Evolutionary conservation across 2,329 filamentous ascomycete genomes (phyloP).

Genomic region (Trichoderma guizhouense): DNA sequence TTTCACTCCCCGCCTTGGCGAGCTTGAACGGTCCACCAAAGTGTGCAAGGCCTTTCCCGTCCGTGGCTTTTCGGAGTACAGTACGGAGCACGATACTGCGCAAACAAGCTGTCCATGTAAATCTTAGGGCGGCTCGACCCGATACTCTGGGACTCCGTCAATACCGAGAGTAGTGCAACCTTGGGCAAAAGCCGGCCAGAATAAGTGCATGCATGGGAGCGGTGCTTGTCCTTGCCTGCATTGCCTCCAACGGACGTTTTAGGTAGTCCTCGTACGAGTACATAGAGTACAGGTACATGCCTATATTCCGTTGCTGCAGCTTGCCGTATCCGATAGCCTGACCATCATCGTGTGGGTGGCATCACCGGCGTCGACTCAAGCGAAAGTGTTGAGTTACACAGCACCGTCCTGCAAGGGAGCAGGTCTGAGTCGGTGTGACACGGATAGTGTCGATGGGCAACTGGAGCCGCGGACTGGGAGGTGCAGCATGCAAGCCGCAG

Average conservation of each 20-base stretch:
- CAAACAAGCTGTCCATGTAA: not conserved
- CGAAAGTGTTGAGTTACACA: slow-evolving; percentile 1
- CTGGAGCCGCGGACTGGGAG: not conserved
- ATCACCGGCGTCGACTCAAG: not conserved
- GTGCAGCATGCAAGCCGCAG: not conserved
- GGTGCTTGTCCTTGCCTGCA: not conserved
- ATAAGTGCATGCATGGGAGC: not conserved
- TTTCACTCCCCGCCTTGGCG: not conserved
- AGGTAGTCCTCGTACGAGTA: not conserved
- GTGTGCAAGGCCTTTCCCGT: not conserved
- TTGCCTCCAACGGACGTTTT: not conserved
- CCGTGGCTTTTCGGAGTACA: not conserved
- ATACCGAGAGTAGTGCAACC: slow-evolving; percentile 1
- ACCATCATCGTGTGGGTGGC: not conserved
- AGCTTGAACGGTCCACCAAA: not conserved
- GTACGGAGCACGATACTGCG: not conserved
- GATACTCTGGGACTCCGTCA: slow-evolving; percentile 4
- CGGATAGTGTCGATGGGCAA: not conserved
- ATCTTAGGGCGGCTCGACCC: not conserved
- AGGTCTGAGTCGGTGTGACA: not conserved
- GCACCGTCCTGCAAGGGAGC: not conserved
- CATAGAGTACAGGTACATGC: not conserved
- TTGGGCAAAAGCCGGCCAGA: not conserved
- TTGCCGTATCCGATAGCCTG: not conserved
- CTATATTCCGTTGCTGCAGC: not conserved